Conservation (phyloP, 257 asterid genomes). For the Mentha longifolia region DNA sequence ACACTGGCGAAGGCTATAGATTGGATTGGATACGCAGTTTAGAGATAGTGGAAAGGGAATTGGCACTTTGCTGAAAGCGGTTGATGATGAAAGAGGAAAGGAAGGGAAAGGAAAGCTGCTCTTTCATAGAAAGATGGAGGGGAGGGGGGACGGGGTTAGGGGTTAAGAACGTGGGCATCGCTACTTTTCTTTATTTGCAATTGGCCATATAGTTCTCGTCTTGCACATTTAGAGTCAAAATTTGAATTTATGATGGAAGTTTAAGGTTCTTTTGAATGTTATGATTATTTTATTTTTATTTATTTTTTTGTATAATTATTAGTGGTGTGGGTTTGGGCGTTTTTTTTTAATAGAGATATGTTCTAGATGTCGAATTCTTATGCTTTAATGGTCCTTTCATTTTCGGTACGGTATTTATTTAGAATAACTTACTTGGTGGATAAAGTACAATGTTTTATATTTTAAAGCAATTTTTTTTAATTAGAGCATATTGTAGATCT, state of each 20-base stretch:
- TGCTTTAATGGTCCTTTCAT: no score
- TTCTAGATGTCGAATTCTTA: no score
- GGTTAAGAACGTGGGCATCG: slow-evolving; percentile 35
- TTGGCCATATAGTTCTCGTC: slow-evolving; percentile 6
- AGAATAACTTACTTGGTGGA: no score
- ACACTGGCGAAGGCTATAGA: slow-evolving; percentile 31
- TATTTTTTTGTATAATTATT: no score
- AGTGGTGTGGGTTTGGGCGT: no score
- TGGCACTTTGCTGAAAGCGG: slow-evolving; percentile 39
- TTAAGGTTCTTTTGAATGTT: not conserved
- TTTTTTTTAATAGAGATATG: no score
- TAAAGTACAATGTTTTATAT: no score
- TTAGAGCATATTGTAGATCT: no score
- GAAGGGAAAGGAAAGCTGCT: slow-evolving; percentile 24
- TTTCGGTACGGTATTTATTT: no score
- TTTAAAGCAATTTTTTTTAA: no score
- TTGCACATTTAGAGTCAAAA: slow-evolving; percentile 18
- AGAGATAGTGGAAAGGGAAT: not conserved
- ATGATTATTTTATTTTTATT: no score
- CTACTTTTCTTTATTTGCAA: slow-evolving; percentile 28
- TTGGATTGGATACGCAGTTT: slow-evolving; percentile 30
- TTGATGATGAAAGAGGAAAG: slow-evolving; percentile 10
- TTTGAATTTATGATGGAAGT: not conserved
- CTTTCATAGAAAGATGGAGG: slow-evolving; percentile 4
- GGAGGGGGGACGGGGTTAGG: slow-evolving; percentile 16